phyloP scores from a whole-genome alignment of 75 land plant genomes.

The Adiantum capillusveneris region DNA sequence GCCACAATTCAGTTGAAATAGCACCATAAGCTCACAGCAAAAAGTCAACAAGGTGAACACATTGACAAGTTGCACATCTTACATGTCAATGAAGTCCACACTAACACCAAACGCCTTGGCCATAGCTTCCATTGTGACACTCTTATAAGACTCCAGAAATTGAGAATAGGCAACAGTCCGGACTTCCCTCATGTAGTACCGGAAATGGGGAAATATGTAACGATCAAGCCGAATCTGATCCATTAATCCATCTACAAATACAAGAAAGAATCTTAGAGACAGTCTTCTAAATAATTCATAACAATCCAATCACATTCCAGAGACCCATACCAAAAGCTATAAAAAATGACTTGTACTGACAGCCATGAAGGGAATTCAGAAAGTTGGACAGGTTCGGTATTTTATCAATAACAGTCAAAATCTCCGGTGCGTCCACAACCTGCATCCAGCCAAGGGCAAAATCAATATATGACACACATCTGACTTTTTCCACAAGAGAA shows the following conservation, averaged over 20 bases:
- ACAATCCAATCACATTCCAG: background rate
- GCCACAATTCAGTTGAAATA: too few species aligned
- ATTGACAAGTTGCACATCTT: too few species aligned
- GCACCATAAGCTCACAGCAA: too few species aligned
- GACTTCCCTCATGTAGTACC: conserved; percentile 97
- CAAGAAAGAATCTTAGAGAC: background rate
- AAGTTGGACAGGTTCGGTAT: conserved; percentile 82
- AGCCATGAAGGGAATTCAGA: conserved; percentile 81
- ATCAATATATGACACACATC: too few species aligned
- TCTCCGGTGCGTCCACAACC: conserved; percentile 99
- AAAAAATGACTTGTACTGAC: conserved; percentile 88
- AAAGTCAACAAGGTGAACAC: too few species aligned
- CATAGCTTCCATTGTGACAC: conserved; percentile 99
- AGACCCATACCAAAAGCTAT: conserved; percentile 57
- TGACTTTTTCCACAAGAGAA: background rate
- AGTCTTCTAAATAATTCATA: background rate
- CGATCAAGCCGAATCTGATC: conserved; percentile 84
- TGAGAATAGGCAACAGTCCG: conserved; percentile 90
- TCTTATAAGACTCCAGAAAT: conserved; percentile 95
- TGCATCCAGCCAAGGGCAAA: too few species aligned
- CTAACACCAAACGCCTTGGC: conserved; percentile 94
- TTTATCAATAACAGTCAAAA: conserved; percentile 87
- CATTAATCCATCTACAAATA: conserved; percentile 59
- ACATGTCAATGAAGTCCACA: conserved; percentile 87
- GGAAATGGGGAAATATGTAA: conserved; percentile 86